A percentile compares a stretch with the other conserved stretches of the same genome.
Conservation (phyloP, 345 rosid species). For the Brassica cretica region DNA sequence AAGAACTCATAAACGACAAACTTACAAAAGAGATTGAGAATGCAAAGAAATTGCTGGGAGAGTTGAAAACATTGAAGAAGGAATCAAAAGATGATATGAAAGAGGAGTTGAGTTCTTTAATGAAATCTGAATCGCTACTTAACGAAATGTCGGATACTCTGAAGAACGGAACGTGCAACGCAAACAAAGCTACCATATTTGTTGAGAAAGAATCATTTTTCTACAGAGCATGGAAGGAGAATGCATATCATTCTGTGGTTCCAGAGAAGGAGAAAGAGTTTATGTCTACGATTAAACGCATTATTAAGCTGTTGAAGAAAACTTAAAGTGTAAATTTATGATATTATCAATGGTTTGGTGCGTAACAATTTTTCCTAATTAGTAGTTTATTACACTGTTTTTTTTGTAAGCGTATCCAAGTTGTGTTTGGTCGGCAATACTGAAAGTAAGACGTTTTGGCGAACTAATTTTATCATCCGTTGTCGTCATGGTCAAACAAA, state of each 20-base stretch:
- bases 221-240: constrained; percentile 39
- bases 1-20: constrained; percentile 1
- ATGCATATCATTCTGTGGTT: constrained; percentile 28
- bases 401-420: constrained; percentile 16
- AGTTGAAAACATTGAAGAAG: constrained; percentile 30
- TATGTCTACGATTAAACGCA: constrained; percentile 31
- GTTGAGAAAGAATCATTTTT: constrained; percentile 35
- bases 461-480: not conserved
- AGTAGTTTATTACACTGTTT: not conserved
- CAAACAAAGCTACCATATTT: constrained; percentile 29
- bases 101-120: constrained; percentile 16
- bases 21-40: constrained; percentile 35
- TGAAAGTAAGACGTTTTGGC: not conserved
- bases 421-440: constrained; percentile 13
- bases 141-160: constrained; percentile 24
- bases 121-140: constrained; percentile 40
- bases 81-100: constrained; percentile 33
- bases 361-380: constrained; percentile 7
- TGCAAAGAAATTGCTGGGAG: constrained; percentile 31
- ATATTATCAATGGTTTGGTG: not conserved
- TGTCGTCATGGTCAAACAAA: not conserved
- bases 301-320: constrained; percentile 36
- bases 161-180: constrained; percentile 28
- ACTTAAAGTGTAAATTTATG: constrained; percentile 3
- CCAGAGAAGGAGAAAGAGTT: constrained; percentile 42